Evolutionary conservation across 1,284 basidiomycete species (phyloP).

Genomic region (Mixia osmundae): DNA sequence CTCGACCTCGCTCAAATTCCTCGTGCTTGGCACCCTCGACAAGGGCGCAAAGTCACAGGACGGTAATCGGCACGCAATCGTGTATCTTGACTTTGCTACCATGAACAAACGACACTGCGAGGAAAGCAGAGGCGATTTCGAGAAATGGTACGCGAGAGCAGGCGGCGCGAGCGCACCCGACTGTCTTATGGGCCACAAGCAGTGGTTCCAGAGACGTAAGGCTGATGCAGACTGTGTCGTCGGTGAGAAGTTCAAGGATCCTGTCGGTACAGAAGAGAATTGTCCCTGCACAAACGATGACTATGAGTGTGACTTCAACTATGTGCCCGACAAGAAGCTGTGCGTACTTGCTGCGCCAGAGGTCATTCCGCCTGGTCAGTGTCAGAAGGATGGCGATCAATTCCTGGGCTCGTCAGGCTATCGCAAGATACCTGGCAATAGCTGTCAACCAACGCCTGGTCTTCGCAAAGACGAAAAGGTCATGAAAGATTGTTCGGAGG

Average conservation of each 20-base stretch:
- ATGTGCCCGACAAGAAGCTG: constrained; percentile 37
- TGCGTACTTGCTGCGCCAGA: constrained; percentile 69
- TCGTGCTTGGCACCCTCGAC: constrained; percentile 52
- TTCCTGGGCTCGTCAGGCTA: constrained; percentile 81
- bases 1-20: constrained; percentile 78
- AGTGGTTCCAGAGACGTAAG: constrained; percentile 82
- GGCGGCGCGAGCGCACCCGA: constrained; percentile 29
- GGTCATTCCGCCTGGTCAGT: constrained; percentile 54
- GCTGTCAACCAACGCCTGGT: constrained; percentile 36
- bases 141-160: constrained; percentile 62
- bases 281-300: constrained; percentile 70
- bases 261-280: constrained; percentile 51
- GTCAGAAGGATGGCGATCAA: constrained; percentile 35
- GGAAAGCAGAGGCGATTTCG: constrained; percentile 53
- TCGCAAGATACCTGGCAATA: constrained; percentile 77
- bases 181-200: constrained; percentile 93
- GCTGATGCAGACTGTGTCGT: constrained; percentile 66
- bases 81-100: constrained; percentile 64
- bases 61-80: constrained; percentile 37
- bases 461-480: constrained; percentile 17
- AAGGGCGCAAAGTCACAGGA: constrained; percentile 31
- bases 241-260: constrained; percentile 72
- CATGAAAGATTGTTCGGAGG: constrained; percentile 1
- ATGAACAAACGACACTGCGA: constrained; percentile 45
- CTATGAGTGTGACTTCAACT: constrained; percentile 90